Base-by-base conservation (phyloP, 768 basidiomycete species). In the Coprinopsis sp. region DNA sequence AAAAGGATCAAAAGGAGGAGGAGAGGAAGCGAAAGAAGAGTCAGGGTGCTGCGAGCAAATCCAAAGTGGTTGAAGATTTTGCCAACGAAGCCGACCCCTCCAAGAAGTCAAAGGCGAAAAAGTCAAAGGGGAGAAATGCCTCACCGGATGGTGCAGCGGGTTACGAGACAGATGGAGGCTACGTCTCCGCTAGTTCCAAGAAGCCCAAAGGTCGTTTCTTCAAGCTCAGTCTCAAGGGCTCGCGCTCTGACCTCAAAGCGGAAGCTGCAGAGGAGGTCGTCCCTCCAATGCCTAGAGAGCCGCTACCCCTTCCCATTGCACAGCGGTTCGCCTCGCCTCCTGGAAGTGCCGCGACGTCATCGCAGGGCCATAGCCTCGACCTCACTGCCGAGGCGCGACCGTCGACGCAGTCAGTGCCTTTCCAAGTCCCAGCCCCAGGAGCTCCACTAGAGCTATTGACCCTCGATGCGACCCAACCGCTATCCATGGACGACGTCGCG, bases 171-270 rank as follows among this genome's bases (percentile, higher is more conserved):
- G 71, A 72, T 49, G 70, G 58, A 0, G 65, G 63, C 10, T 60
- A 62, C 44, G 44, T 58, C 14, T 64, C 64, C 16, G 46, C 51
- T 30, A 49, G 49, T 7, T 45, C 45, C 5, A 70, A 64, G 55
- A 73, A 71, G 51, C 54, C 65, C 19, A 76, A 69, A 48, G 54
- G 58, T 38, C 60, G 71, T 6, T 77, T 76, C 54, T 77, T 77
- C 58, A 66, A 62, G 30, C 59, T 76, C 3, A 64, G 68, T 25
- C 63, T 63, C 18, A 72, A 69, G 46, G 58, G 63, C 14, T 69
- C 71, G 2, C 67, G 69, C 37, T 53, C 59, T 1, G 70, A 71
- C 43, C 34, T 70, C 23, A 56, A 53, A 14, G 51, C 56, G n/a
- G 61, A 65, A 10, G 59, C 58, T 4, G 43, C 45, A 19, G 46